These are phyloP conservation scores for Hypoxylon sp. DNA, from an alignment of 2,329 filamentous ascomycete species.

Conservation along the genomic window DNA sequence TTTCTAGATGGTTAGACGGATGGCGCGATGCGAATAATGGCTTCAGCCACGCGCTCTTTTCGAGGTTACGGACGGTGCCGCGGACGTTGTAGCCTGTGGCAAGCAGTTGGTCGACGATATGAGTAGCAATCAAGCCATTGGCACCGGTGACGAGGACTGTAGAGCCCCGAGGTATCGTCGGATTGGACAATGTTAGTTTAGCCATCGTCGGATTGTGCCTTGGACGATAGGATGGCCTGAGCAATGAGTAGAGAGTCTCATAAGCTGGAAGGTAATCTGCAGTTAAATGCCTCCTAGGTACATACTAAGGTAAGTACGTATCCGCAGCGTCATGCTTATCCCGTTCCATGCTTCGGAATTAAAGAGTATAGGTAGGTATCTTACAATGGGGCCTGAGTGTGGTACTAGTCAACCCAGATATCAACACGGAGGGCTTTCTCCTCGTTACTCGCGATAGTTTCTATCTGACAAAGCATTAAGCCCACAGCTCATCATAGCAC, in stretches of 20 bases:
- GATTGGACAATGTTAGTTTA: slow-evolving; percentile 29
- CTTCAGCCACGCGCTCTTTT: slow-evolving; percentile 52
- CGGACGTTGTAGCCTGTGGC: slow-evolving; percentile 58
- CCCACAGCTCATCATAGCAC: not conserved
- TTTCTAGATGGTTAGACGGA: slow-evolving; percentile 46
- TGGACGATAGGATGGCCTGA: not conserved
- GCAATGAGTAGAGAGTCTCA: not conserved
- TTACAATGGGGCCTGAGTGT: not conserved
- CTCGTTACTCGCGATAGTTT: not conserved
- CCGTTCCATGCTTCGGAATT: not conserved
- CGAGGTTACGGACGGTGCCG: slow-evolving; percentile 56
- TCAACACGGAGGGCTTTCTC: not conserved
- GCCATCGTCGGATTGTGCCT: slow-evolving; percentile 7
- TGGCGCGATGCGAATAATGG: slow-evolving; percentile 47
- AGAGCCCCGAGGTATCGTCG: slow-evolving; percentile 45
- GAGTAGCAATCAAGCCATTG: slow-evolving; percentile 58
- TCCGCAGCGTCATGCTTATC: not conserved
- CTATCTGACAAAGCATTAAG: not conserved
- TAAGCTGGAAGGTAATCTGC: not conserved
- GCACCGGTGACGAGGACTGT: slow-evolving; percentile 57
- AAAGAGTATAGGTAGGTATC: not conserved
- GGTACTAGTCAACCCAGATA: not conserved
- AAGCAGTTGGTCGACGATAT: slow-evolving; percentile 57
- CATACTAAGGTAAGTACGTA: too few species aligned
- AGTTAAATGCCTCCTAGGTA: not conserved